A percentile compares a stretch with the other conserved stretches of the same genome.
These are phyloP conservation scores for Nepenthes mirabilis DNA, from an alignment of 148 eudicot genomes.

Conservation along the genomic window DNA sequence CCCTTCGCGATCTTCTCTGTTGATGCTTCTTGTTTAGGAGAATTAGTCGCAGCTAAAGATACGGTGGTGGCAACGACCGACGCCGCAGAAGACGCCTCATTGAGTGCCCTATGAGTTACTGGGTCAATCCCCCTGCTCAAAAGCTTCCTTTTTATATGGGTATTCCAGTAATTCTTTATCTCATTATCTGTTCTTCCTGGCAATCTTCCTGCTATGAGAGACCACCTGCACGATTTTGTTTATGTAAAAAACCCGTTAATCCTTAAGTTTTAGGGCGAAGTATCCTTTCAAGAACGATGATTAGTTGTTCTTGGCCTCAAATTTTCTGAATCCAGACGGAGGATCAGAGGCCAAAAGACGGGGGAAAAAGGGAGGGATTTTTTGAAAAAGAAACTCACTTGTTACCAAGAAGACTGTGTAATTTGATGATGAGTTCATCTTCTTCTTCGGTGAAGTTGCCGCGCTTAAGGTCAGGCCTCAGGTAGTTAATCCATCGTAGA, in stretches of 20 bases:
- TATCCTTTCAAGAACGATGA: not conserved
- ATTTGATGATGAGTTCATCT: constrained; percentile 85
- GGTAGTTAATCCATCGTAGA: constrained; percentile 87
- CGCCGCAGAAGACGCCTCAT: constrained; percentile 9
- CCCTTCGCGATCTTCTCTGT: not conserved
- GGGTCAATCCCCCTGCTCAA: constrained; percentile 56
- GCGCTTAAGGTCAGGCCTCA: constrained; percentile 81
- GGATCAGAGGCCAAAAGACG: not conserved
- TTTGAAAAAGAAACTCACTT: constrained; percentile 31
- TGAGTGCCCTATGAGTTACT: constrained; percentile 36
- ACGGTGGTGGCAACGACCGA: not conserved
- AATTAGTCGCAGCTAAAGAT: not conserved
- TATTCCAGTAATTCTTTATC: constrained; percentile 67
- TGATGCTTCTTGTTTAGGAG: not conserved
- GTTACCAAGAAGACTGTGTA: constrained; percentile 93
- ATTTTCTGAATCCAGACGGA: not conserved
- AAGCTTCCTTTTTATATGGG: constrained; percentile 61
- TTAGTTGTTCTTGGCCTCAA: constrained; percentile 6
- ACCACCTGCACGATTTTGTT: constrained; percentile 29
- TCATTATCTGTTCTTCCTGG: constrained; percentile 70
- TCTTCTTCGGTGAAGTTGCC: constrained; percentile 86
- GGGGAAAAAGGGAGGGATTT: not conserved
- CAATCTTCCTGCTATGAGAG: constrained; percentile 56
- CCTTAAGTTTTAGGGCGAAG: no score
- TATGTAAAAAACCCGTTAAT: no score